A percentile compares a stretch with the other conserved stretches of the same genome.
These are phyloP conservation scores for Immersiporthe knoxdaviesiana DNA, from an alignment of 2,329 filamentous ascomycete genomes.

Conservation along the genomic window DNA sequence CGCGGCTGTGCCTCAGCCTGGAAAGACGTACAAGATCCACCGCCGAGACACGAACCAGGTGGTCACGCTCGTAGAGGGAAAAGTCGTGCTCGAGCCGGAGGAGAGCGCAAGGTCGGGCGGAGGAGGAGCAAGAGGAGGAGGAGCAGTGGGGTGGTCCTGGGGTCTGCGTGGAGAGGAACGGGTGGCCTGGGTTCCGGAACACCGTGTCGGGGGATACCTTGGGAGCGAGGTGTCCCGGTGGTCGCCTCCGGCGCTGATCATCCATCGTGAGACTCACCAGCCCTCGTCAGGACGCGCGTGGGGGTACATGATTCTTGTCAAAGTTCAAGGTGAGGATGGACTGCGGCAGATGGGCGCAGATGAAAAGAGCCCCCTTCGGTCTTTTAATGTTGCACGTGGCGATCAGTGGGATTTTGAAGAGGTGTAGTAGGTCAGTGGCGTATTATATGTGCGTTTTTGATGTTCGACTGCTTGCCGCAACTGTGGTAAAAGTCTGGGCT, in stretches of 20 bases:
- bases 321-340: background rate
- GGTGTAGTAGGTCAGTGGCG: background rate
- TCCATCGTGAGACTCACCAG: background rate
- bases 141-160: slow-evolving; percentile 16
- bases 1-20: too few species aligned
- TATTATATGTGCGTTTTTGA: background rate
- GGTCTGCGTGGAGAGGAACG: slow-evolving; percentile 9
- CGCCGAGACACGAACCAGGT: slow-evolving; percentile 1
- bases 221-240: background rate
- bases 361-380: background rate
- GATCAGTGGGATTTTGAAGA: background rate
- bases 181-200: slow-evolving; percentile 19
- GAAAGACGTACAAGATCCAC: too few species aligned
- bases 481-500: background rate
- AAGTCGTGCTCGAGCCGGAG: too few species aligned
- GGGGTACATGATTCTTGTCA: background rate
- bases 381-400: too few species aligned
- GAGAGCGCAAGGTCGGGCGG: too few species aligned
- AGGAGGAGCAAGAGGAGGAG: background rate
- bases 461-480: background rate
- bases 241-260: background rate
- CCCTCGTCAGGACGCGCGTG: background rate
- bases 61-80: slow-evolving; percentile 7
- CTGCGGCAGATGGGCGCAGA: background rate
- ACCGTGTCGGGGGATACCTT: slow-evolving; percentile 9